A percentile compares a stretch with the other conserved stretches of the same genome.
Evolutionary conservation across 2,329 filamentous ascomycete genomes (phyloP).

Genomic region (Alternaria rosae): DNA sequence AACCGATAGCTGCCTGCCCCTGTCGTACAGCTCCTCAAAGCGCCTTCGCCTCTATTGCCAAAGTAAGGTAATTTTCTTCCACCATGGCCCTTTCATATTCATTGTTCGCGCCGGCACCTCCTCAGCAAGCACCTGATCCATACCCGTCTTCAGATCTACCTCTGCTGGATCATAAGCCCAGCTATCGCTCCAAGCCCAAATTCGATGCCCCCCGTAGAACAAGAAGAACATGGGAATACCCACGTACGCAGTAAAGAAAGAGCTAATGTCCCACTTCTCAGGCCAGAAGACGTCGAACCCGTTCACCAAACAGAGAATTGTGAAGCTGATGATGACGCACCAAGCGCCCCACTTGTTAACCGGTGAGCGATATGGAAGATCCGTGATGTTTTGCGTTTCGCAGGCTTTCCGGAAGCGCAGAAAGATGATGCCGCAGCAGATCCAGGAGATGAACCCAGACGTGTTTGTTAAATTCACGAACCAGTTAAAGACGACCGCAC

Average conservation of each 20-base stretch:
- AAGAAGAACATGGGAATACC: constrained; percentile 68
- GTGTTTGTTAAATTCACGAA: constrained; percentile 73
- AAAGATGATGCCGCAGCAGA: constrained; percentile 63
- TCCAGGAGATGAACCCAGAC: constrained; percentile 62
- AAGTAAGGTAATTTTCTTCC: constrained; percentile 34
- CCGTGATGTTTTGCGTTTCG: constrained; percentile 59
- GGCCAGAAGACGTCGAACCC: constrained; percentile 79
- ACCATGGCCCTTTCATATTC: constrained; percentile 24
- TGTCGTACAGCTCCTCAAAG: background rate
- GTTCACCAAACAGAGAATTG: constrained; percentile 73
- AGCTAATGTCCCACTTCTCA: constrained; percentile 65
- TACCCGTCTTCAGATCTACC: constrained; percentile 61
- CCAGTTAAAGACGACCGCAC: constrained; percentile 67
- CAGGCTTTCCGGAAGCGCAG: constrained; percentile 68
- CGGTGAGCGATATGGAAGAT: constrained; percentile 62
- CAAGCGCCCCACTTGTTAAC: constrained; percentile 72
- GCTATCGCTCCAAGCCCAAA: constrained; percentile 56
- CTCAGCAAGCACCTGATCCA: constrained; percentile 40
- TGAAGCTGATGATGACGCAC: constrained; percentile 64
- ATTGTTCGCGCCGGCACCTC: constrained; percentile 39
- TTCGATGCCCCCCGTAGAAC: constrained; percentile 63
- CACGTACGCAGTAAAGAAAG: constrained; percentile 73
- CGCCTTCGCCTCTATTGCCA: constrained; percentile 28
- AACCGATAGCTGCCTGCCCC: background rate
- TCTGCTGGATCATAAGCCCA: constrained; percentile 60